Conservation (phyloP, 345 rosid species). For the Noccaea caerulescens region DNA sequence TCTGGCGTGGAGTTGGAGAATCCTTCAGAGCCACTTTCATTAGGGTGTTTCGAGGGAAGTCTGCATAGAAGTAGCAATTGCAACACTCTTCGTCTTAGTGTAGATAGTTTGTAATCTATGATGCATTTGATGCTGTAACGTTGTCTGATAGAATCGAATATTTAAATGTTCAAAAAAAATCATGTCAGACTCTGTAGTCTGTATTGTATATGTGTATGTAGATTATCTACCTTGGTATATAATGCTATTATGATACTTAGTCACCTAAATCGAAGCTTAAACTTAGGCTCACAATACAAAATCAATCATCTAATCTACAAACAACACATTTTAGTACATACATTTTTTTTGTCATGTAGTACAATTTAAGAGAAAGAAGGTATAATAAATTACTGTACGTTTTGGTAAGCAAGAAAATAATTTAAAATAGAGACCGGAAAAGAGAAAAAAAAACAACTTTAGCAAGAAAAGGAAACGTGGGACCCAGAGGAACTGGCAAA, state of each 20-base stretch:
- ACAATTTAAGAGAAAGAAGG: too few species aligned
- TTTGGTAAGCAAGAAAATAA: neutral
- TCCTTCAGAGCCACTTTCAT: constrained; percentile 24
- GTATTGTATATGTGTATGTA: neutral
- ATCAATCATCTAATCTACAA: neutral
- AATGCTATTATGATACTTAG: too few species aligned
- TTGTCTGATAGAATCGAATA: constrained; percentile 10
- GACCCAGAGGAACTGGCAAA: constrained; percentile 40
- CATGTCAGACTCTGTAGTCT: neutral
- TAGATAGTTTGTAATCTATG: constrained; percentile 37
- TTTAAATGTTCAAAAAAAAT: neutral
- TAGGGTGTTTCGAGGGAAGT: constrained; percentile 27
- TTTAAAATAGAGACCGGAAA: neutral
- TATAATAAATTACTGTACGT: too few species aligned
- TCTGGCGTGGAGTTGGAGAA: constrained; percentile 59
- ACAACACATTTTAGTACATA: too few species aligned
- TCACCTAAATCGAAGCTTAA: too few species aligned
- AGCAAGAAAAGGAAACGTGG: constrained; percentile 40
- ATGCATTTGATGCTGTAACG: neutral
- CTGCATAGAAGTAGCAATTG: constrained; percentile 27
- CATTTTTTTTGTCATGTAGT: too few species aligned
- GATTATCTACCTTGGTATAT: neutral
- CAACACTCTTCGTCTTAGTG: constrained; percentile 1
- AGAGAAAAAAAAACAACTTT: constrained; percentile 3
- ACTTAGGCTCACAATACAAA: neutral